These are phyloP conservation scores for Anthracocystis setariae DNA, from an alignment of 1,284 basidiomycete species.

Conservation along the genomic window DNA sequence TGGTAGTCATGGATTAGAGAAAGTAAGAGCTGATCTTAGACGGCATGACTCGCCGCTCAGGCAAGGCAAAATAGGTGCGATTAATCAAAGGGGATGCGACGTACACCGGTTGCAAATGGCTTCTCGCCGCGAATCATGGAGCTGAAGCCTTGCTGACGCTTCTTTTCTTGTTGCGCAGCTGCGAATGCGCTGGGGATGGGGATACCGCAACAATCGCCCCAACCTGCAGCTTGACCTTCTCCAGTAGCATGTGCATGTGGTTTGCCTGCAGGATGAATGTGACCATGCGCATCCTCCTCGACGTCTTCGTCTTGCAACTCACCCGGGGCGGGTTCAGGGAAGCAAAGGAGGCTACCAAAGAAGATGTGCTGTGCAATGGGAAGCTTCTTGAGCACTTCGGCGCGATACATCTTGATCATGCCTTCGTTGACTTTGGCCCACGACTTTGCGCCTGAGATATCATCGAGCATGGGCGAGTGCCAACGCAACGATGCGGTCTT, in stretches of 20 bases:
- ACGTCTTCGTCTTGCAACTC: constrained; percentile 69
- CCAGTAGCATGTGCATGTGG: constrained; percentile 64
- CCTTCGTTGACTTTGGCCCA: constrained; percentile 98
- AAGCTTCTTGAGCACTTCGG: constrained; percentile 92
- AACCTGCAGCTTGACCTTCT: constrained; percentile 71
- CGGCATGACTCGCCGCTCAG: not conserved
- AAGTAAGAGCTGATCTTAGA: too few species aligned
- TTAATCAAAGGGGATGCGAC: constrained; percentile 48
- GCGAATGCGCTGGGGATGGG: constrained; percentile 69
- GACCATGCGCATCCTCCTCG: constrained; percentile 72
- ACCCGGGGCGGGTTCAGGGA: constrained; percentile 71
- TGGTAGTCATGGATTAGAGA: too few species aligned
- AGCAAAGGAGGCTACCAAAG: constrained; percentile 85
- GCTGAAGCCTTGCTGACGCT: constrained; percentile 34
- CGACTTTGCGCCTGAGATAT: constrained; percentile 94
- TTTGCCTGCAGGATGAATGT: constrained; percentile 70
- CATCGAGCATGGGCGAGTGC: constrained; percentile 99
- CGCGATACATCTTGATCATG: constrained; percentile 97
- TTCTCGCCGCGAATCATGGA: constrained; percentile 32
- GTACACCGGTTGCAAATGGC: constrained; percentile 30
- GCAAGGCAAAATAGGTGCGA: not conserved
- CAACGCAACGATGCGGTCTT: constrained; percentile 94
- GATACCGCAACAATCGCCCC: constrained; percentile 81
- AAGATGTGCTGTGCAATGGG: constrained; percentile 97
- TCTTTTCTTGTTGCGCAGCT: constrained; percentile 65